A percentile compares a stretch with the other conserved stretches of the same genome.
These are phyloP conservation scores for Cnidoscolus chayamansa DNA, from an alignment of 441 rosid species.

Conservation along the genomic window DNA sequence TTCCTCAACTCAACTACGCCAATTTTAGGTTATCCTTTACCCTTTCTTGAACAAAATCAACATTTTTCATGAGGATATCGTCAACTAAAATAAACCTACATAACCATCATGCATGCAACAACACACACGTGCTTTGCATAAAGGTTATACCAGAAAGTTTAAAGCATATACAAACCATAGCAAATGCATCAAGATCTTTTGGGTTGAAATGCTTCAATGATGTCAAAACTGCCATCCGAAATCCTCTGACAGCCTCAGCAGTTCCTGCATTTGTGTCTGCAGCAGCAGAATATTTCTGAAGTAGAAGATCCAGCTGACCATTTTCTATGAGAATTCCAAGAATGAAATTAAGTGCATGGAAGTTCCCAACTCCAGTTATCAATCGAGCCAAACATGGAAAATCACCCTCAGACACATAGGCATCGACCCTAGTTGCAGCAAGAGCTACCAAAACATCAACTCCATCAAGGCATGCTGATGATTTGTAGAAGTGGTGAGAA, in stretches of 20 bases:
- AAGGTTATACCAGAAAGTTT: constrained; percentile 10
- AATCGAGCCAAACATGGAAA: constrained; percentile 90
- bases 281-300: constrained; percentile 90
- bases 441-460: constrained; percentile 98
- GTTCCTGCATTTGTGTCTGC: constrained; percentile 77
- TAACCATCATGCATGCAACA: neutral
- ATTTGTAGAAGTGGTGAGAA: constrained; percentile 95
- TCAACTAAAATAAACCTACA: neutral
- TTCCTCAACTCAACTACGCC: neutral
- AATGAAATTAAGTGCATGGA: constrained; percentile 92
- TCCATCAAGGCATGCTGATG: constrained; percentile 98
- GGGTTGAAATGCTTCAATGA: constrained; percentile 91
- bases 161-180: constrained; percentile 64
- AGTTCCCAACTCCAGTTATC: constrained; percentile 92
- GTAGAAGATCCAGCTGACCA: constrained; percentile 93
- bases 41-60: neutral
- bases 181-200: constrained; percentile 85
- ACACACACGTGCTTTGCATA: neutral
- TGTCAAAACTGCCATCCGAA: constrained; percentile 93
- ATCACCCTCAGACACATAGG: constrained; percentile 92
- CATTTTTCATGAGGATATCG: neutral
- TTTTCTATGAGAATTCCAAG: constrained; percentile 94
- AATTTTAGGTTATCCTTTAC: neutral
- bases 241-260: constrained; percentile 90
- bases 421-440: constrained; percentile 95